phyloP scores from a whole-genome alignment of 1,284 basidiomycete genomes.

The Ceratobasidium sp. region DNA sequence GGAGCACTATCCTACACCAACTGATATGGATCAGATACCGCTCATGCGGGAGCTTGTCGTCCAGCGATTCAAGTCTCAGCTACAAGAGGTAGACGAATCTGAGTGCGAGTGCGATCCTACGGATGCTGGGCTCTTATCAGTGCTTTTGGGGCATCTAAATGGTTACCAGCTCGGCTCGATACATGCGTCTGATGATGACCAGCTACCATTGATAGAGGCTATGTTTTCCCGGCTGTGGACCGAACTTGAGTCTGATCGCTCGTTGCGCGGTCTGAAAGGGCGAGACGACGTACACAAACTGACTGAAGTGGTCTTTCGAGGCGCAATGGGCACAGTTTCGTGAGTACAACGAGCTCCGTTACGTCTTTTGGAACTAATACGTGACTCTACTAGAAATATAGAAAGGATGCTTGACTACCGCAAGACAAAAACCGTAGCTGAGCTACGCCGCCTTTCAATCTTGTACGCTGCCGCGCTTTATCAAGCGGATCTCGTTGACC shows the following conservation, averaged over 20 bases:
- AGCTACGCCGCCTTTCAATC: not conserved
- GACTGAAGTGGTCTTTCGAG: not conserved
- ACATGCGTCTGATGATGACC: not conserved
- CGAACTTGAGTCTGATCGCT: not conserved
- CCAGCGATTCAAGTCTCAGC: not conserved
- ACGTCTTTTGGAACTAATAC: too few species aligned
- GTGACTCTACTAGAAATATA: not conserved
- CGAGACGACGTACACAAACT: slow-evolving; percentile 2
- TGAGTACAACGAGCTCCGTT: not conserved
- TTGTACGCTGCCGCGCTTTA: not conserved
- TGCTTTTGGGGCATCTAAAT: not conserved
- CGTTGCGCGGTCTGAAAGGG: not conserved
- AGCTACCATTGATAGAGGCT: not conserved
- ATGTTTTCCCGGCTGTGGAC: not conserved
- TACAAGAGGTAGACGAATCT: not conserved
- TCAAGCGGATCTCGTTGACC: not conserved
- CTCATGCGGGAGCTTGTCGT: not conserved
- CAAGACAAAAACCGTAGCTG: not conserved
- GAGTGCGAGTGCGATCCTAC: not conserved
- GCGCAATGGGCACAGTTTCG: slow-evolving; percentile 2
- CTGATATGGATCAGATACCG: not conserved
- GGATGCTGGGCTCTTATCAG: not conserved
- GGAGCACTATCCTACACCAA: not conserved
- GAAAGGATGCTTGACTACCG: slow-evolving; percentile 1
- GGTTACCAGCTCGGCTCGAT: not conserved